Evolutionary conservation across 257 asterid species (phyloP), one percentile per base, ranked within the genome.

Genomic region (Euphrasia confusa): DNA sequence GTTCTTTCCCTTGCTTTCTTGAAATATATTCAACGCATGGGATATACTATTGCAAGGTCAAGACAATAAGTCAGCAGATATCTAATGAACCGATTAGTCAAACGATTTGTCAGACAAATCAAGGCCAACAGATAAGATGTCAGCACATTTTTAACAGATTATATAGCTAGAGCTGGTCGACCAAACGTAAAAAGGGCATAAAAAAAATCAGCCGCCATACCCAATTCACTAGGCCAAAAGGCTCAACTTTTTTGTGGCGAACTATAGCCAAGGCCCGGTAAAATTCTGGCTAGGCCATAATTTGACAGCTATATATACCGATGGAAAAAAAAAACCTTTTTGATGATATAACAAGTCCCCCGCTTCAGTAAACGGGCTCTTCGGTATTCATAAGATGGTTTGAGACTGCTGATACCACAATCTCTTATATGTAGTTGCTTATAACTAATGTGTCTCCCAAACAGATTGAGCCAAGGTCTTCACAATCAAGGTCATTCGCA

Each of bases 321-420:
- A 30, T 30, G 33, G 0, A 30, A 30, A 30, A 30, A 30, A 30
- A 13, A 33, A 87, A 87, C 97, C 97, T 90, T 40, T 63, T 52
- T 14, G 97, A 78, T 62, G 98, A 82, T 54, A 90, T 88, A 32
- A 85, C 81, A 74, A 90, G 98, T 78, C 84, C 88, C 60, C 94
- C 98, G 56, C 84, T 88, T 78, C 92, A 76, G 78, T 91, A 88
- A 26, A 77, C 84, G 7, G 89, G 90, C 60, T 82, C 87, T 44
- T 73, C 78, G 27, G 81, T 79, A 30, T 75, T 79, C 94, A 75
- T 91, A 77, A 88, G 78, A 77, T 91, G 98, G 69, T 85, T 76
- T 0, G 95, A 85, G 62, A 91, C 77, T 52, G 98, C 98, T 39
- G 96, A 88, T 48, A 85, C 94, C 58, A 85, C 95, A 71, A 85